A percentile compares a stretch with the other conserved stretches of the same genome.
These are phyloP conservation scores for Collybiopsis confluens DNA, from an alignment of 768 basidiomycete species.

Conservation along the genomic window DNA sequence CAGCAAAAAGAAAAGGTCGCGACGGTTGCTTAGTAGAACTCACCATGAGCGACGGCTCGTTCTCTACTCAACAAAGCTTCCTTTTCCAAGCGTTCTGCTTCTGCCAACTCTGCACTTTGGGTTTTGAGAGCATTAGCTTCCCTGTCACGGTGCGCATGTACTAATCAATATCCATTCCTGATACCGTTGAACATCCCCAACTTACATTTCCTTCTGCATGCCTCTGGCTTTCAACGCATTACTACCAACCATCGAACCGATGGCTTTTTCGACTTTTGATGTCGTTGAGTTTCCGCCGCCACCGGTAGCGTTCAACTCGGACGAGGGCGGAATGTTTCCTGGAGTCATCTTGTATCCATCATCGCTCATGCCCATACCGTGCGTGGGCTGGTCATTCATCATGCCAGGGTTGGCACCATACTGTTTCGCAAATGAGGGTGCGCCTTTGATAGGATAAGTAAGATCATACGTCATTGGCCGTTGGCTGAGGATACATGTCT, in stretches of 20 bases:
- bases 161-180: no score
- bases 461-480: neutral
- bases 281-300: slow-evolving; percentile 31
- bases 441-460: neutral
- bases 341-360: neutral
- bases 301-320: neutral
- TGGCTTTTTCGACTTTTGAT: slow-evolving; percentile 45
- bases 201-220: slow-evolving; percentile 44
- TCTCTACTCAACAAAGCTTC: slow-evolving; percentile 47
- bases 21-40: slow-evolving; percentile 4
- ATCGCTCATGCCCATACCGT: neutral
- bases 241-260: slow-evolving; percentile 43
- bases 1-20: neutral
- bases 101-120: slow-evolving; percentile 44
- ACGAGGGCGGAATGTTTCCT: neutral
- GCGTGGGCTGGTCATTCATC: neutral
- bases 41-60: slow-evolving; percentile 49
- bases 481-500: neutral
- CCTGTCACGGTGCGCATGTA: no score
- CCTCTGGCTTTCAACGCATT: slow-evolving; percentile 44
- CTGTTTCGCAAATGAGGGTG: neutral
- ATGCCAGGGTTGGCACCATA: neutral
- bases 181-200: no score
- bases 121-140: slow-evolving; percentile 42
- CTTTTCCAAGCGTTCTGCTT: slow-evolving; percentile 50